These are phyloP conservation scores for Hypoxylon perforatum DNA, from an alignment of 495 filamentous ascomycete genomes.

Conservation along the genomic window DNA sequence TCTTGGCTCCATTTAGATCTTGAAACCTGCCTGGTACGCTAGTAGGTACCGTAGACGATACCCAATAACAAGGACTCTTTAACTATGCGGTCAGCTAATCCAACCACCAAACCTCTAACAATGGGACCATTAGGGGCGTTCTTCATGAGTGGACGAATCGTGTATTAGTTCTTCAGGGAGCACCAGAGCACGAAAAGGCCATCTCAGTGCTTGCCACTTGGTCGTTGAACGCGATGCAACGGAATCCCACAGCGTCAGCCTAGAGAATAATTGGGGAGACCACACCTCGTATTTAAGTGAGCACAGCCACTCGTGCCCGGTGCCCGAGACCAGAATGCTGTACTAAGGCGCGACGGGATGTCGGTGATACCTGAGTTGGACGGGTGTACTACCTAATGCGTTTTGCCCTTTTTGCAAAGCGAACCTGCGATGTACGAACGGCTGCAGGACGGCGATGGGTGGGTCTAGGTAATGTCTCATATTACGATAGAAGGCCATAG, in stretches of 20 bases:
- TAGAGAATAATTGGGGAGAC: slow-evolving; percentile 19
- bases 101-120: slow-evolving; percentile 4
- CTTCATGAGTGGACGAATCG: not conserved
- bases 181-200: not conserved
- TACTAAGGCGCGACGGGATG: not conserved
- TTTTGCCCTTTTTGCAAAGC: not conserved
- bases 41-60: slow-evolving; percentile 4
- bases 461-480: slow-evolving; percentile 5
- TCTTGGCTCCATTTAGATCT: slow-evolving; percentile 13
- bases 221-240: slow-evolving; percentile 7
- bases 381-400: not conserved
- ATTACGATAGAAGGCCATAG: slow-evolving; percentile 10
- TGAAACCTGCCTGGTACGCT: no score
- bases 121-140: slow-evolving; percentile 5
- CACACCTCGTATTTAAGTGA: slow-evolving; percentile 35
- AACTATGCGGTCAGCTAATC: slow-evolving; percentile 7
- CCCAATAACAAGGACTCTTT: not conserved
- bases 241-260: slow-evolving; percentile 25
- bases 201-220: slow-evolving; percentile 34
- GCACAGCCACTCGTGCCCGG: not conserved
- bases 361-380: not conserved
- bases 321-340: not conserved
- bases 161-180: slow-evolving; percentile 1
- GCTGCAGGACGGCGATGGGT: not conserved
- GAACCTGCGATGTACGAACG: no score